A percentile compares a stretch with the other conserved stretches of the same genome.
Evolutionary conservation across 2,329 filamentous ascomycete genomes (phyloP).

Genomic region (Apiospora pterosperma): DNA sequence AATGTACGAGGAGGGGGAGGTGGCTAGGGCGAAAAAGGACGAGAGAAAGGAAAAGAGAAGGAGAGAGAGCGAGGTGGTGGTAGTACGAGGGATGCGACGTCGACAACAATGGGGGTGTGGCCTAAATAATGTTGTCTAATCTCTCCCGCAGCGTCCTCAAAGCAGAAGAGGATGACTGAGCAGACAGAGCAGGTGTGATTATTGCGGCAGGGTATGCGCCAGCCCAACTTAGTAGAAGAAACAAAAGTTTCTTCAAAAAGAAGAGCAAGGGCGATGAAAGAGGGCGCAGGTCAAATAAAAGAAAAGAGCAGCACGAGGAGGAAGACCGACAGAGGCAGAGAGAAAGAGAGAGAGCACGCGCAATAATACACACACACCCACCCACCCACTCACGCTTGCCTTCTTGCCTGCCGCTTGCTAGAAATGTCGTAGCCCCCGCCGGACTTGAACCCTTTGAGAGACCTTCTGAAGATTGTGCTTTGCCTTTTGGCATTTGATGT

Average conservation of each 20-base stretch:
- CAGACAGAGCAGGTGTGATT: not conserved
- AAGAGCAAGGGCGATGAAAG: conserved; percentile 3
- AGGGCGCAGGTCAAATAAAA: not conserved
- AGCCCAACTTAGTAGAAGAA: conserved; percentile 1
- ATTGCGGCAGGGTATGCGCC: not conserved
- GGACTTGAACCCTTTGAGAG: conserved; percentile 1
- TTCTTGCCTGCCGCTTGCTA: not conserved
- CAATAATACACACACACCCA: conserved; percentile 1
- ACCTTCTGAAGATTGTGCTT: not conserved
- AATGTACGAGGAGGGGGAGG: not conserved
- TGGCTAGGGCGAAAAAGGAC: not conserved
- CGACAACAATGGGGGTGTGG: not conserved
- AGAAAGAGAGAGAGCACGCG: not conserved
- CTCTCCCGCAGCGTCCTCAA: not conserved
- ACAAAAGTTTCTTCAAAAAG: not conserved
- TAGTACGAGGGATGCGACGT: not conserved
- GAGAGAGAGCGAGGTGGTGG: too few relatives aligned
- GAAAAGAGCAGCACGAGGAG: not conserved
- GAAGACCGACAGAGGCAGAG: not conserved
- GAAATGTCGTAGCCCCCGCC: conserved; percentile 1
- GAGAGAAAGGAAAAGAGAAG: not conserved
- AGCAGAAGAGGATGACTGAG: not conserved
- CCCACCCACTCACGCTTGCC: not conserved
- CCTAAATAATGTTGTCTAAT: not conserved
- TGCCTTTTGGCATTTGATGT: not conserved